Percentiles rank a stretch among this genome's conserved stretches.
Evolutionary conservation across 257 asterid genomes (phyloP).

Genomic region (Perilla frutescens): DNA sequence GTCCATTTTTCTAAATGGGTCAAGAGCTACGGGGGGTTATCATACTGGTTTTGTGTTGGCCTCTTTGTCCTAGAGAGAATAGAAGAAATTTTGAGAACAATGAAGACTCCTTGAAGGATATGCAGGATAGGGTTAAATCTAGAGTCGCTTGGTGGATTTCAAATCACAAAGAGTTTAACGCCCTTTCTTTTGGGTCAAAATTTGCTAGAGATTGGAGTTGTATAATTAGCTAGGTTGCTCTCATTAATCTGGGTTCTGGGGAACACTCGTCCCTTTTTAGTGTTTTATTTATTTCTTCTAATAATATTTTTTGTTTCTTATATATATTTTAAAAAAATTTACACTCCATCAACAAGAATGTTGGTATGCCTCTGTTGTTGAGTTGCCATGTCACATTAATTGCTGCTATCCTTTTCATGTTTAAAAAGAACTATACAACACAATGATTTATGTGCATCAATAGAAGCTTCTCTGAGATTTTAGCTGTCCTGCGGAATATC

Average conservation of each 20-base stretch:
- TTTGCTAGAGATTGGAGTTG: too few species aligned
- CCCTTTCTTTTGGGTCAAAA: too few species aligned
- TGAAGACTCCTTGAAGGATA: too few species aligned
- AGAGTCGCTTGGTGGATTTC: too few species aligned
- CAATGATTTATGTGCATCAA: conserved; percentile 12
- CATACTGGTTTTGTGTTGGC: too few species aligned
- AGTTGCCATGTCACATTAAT: neutral
- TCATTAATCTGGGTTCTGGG: neutral
- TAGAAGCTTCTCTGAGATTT: conserved; percentile 3
- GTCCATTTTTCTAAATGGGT: too few species aligned
- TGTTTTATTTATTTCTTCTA: neutral
- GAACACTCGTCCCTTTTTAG: neutral
- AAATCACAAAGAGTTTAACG: too few species aligned
- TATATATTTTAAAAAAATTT: neutral
- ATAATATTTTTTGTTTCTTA: neutral
- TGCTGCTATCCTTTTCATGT: conserved; percentile 22
- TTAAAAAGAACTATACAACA: neutral
- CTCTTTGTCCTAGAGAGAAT: too few species aligned
- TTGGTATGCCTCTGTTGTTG: neutral
- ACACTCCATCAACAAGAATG: neutral
- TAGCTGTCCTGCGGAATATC: conserved; percentile 7
- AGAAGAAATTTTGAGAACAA: too few species aligned
- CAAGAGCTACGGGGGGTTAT: neutral
- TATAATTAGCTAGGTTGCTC: neutral
- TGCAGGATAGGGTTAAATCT: too few species aligned